Conservation (phyloP, 306 rosid species). For the Vigna mungo region DNA sequence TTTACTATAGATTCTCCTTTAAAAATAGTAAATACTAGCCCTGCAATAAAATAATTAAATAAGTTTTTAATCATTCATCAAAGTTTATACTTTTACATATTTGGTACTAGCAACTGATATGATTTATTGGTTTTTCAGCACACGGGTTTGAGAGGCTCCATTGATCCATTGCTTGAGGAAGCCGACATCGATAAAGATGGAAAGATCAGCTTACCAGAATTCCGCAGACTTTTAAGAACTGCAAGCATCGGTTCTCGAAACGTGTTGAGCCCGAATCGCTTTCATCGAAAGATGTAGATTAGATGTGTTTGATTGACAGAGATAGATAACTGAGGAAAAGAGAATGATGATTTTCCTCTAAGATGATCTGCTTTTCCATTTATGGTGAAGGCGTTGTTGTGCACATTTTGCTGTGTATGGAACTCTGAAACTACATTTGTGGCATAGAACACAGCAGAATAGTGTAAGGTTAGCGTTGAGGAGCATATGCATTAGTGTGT, state of each 20-base stretch:
- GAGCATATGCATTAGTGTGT: conserved; percentile 40
- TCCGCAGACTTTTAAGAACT: conserved; percentile 88
- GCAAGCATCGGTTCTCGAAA: conserved; percentile 78
- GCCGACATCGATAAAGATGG: conserved; percentile 98
- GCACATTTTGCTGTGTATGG: conserved; percentile 41
- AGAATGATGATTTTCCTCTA: conserved; percentile 48
- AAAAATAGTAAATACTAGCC: conserved; percentile 1
- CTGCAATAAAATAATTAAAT: background rate
- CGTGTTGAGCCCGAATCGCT: conserved; percentile 51
- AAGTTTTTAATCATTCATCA: background rate
- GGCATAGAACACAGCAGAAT: conserved; percentile 42
- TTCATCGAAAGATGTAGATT: conserved; percentile 57
- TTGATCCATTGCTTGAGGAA: conserved; percentile 92
- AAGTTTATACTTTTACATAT: conserved; percentile 2
- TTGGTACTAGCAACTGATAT: conserved; percentile 42
- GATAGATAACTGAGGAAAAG: conserved; percentile 40
- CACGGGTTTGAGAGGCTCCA: conserved; percentile 83
- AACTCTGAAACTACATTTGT: conserved; percentile 47
- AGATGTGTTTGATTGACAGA: conserved; percentile 40
- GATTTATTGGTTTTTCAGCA: conserved; percentile 62
- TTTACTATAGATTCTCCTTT: conserved; percentile 16
- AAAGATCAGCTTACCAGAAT: conserved; percentile 87
- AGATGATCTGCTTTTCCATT: conserved; percentile 38
- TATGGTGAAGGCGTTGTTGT: conserved; percentile 41
- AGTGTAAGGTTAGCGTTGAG: conserved; percentile 36